Percentiles rank a stretch among this genome's conserved stretches.
Evolutionary conservation across 306 rosid species (phyloP).

Genomic region (Cyclanthera cordifolia): DNA sequence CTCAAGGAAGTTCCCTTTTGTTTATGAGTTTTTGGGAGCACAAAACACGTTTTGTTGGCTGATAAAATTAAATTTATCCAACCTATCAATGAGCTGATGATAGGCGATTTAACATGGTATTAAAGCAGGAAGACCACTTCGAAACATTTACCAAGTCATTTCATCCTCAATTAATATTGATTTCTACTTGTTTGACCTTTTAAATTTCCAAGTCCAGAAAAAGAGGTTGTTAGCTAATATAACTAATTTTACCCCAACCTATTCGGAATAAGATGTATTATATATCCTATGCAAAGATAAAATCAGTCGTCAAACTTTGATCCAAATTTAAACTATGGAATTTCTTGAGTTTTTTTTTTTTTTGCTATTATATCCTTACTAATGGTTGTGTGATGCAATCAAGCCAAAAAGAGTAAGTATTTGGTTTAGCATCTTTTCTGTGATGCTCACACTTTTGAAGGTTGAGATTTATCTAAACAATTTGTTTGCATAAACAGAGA

Average conservation of each 20-base stretch:
- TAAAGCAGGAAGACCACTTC: too few relatives aligned
- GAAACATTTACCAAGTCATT: too few relatives aligned
- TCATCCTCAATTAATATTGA: too few relatives aligned
- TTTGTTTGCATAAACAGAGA: neutral
- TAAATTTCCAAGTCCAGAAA: too few relatives aligned
- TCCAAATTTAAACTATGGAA: neutral
- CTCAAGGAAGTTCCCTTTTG: neutral
- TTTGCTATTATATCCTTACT: neutral
- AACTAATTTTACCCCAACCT: too few relatives aligned
- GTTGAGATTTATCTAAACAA: neutral
- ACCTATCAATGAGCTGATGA: too few relatives aligned
- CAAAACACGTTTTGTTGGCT: too few relatives aligned
- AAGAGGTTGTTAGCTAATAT: too few relatives aligned
- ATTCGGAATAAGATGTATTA: neutral
- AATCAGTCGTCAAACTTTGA: neutral
- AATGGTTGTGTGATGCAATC: neutral
- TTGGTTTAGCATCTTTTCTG: neutral
- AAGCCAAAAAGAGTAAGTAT: neutral
- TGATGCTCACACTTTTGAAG: neutral
- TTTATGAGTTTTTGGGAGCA: neutral
- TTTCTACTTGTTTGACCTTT: too few relatives aligned
- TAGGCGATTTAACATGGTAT: too few relatives aligned
- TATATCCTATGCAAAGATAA: neutral
- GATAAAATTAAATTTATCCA: too few relatives aligned
- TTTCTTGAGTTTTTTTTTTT: neutral